Conservation (phyloP, 2,329 filamentous ascomycete genomes). For the Aspergillus ruber region DNA sequence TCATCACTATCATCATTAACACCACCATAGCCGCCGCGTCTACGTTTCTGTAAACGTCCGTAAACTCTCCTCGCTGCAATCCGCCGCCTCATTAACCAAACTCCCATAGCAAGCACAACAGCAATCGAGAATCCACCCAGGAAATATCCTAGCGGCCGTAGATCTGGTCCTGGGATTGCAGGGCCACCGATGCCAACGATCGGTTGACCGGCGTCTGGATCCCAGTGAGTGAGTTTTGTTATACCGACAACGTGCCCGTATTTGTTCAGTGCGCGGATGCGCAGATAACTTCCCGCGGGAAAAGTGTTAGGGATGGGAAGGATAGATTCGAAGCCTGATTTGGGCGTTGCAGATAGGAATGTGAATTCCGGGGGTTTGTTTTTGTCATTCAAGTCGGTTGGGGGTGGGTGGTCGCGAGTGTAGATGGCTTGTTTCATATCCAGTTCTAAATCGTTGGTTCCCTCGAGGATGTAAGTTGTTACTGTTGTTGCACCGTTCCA, state of each 20-base stretch:
- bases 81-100: constrained; percentile 1
- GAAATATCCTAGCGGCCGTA: constrained; percentile 2
- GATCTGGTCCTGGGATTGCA: neutral
- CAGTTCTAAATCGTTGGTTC: constrained; percentile 2
- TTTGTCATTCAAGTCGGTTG: neutral
- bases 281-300: constrained; percentile 9
- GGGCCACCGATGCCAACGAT: constrained; percentile 5
- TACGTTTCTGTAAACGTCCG: neutral
- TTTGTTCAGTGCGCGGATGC: constrained; percentile 17
- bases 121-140: constrained; percentile 3
- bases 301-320: constrained; percentile 14
- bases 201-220: constrained; percentile 10
- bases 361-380: constrained; percentile 7
- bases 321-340: constrained; percentile 23
- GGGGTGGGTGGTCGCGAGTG: neutral
- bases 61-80: neutral
- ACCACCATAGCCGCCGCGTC: neutral
- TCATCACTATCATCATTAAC: neutral
- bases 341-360: constrained; percentile 16
- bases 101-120: neutral
- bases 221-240: constrained; percentile 14
- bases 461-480: constrained; percentile 22
- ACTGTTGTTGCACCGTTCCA: constrained; percentile 36
- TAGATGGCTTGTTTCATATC: neutral
- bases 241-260: constrained; percentile 14